Percentiles rank a stretch among this genome's conserved stretches.
Conservation (phyloP, 768 basidiomycete species). For the Agaricus blazei region DNA sequence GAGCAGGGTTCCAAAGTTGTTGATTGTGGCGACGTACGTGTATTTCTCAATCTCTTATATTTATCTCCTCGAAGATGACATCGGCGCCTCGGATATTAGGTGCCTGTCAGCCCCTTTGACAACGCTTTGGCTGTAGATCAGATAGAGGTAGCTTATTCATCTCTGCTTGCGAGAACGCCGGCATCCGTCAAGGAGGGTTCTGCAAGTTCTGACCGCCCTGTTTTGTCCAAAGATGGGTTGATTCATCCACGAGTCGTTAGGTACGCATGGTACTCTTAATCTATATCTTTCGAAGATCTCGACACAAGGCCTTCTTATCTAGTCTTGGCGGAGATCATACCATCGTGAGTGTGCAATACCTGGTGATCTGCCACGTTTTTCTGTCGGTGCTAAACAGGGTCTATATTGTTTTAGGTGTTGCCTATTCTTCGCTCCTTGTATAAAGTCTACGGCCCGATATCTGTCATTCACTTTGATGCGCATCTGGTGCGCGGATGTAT, state of each 20-base stretch:
- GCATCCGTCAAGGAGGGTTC: slow-evolving; percentile 26
- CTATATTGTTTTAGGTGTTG: slow-evolving; percentile 40
- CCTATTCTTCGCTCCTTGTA: slow-evolving; percentile 79
- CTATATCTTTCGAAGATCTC: no score
- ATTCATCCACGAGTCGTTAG: slow-evolving; percentile 77
- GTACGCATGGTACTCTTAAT: slow-evolving; percentile 11
- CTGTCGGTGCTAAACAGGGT: not conserved
- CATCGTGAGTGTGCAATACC: no score
- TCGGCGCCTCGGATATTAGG: slow-evolving; percentile 28
- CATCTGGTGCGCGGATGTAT: slow-evolving; percentile 30
- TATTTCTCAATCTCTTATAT: slow-evolving; percentile 21
- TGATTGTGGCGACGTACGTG: slow-evolving; percentile 82
- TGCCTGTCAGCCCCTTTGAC: slow-evolving; percentile 77
- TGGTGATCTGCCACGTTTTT: no score
- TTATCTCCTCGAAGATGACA: no score
- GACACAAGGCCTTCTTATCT: no score
- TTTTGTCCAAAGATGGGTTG: slow-evolving; percentile 49
- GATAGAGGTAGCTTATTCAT: slow-evolving; percentile 82
- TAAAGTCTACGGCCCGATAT: slow-evolving; percentile 76
- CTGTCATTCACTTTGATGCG: slow-evolving; percentile 82
- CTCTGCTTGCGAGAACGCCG: slow-evolving; percentile 58
- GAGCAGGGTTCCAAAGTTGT: slow-evolving; percentile 50
- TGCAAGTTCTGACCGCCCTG: slow-evolving; percentile 29
- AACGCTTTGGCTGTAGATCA: slow-evolving; percentile 80
- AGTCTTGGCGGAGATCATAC: no score